A percentile compares a stretch with the other conserved stretches of the same genome.
phyloP scores from a whole-genome alignment of 2,329 filamentous ascomycete genomes.

The Lecanicillium sp. region DNA sequence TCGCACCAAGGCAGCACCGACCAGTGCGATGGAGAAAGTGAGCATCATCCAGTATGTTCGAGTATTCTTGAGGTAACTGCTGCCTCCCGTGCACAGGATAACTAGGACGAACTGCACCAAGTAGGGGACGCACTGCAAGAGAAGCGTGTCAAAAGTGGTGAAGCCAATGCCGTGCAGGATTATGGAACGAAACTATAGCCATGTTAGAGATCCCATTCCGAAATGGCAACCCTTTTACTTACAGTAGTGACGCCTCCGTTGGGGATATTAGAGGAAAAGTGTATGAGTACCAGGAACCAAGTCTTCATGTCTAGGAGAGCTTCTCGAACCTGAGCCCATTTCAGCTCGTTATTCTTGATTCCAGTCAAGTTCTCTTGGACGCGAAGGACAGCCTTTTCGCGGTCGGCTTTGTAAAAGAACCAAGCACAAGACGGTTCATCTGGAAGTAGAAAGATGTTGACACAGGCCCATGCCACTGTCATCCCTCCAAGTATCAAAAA shows the following conservation, averaged over 20 bases:
- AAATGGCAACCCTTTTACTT: neutral
- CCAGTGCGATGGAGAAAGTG: slow-evolving; percentile 12
- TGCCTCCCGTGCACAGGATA: slow-evolving; percentile 13
- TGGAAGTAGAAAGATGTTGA: neutral
- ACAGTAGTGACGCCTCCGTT: slow-evolving; percentile 48
- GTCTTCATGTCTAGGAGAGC: slow-evolving; percentile 31
- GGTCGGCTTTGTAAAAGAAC: slow-evolving; percentile 1
- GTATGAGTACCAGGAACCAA: slow-evolving; percentile 32
- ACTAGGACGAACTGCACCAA: slow-evolving; percentile 17
- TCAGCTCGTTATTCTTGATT: slow-evolving; percentile 11
- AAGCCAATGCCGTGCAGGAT: slow-evolving; percentile 17
- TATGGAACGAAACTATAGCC: slow-evolving; percentile 16
- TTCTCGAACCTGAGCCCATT: slow-evolving; percentile 33
- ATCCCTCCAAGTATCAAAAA: slow-evolving; percentile 3
- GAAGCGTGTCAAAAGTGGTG: slow-evolving; percentile 13
- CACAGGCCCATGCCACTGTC: slow-evolving; percentile 2
- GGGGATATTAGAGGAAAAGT: slow-evolving; percentile 29
- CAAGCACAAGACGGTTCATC: slow-evolving; percentile 2
- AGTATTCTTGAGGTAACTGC: slow-evolving; percentile 15
- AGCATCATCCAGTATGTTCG: slow-evolving; percentile 18
- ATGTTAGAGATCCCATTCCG: neutral
- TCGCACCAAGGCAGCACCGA: slow-evolving; percentile 16
- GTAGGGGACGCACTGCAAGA: slow-evolving; percentile 13
- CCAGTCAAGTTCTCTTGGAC: neutral
- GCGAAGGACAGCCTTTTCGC: slow-evolving; percentile 1